phyloP scores from a whole-genome alignment of 257 asterid species.

The Nicotiana obtusifolia region DNA sequence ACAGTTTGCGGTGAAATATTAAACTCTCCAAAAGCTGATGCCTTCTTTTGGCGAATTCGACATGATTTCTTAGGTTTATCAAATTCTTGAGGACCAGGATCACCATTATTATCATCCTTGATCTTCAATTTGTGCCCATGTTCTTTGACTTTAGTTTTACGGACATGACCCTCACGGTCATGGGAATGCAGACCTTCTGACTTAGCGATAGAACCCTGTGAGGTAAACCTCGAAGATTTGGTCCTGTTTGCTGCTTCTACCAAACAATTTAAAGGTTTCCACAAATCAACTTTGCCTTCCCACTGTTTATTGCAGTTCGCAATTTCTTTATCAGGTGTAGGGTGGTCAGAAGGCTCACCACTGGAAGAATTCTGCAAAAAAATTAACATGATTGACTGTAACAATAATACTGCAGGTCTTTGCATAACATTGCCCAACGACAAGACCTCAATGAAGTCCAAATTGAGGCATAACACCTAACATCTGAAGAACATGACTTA shows the following conservation, averaged over 20 bases:
- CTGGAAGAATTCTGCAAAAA: constrained; percentile 52
- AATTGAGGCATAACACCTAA: not conserved
- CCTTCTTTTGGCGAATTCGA: constrained; percentile 64
- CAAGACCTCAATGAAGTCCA: not conserved
- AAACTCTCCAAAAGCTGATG: constrained; percentile 42
- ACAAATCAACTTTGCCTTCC: constrained; percentile 80
- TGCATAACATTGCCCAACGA: not conserved
- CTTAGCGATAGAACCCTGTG: constrained; percentile 56
- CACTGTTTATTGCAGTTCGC: constrained; percentile 48
- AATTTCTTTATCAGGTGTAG: constrained; percentile 39
- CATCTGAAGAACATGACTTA: constrained; percentile 23
- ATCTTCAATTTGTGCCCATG: constrained; percentile 52
- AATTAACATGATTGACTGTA: constrained; percentile 16
- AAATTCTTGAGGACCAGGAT: constrained; percentile 43
- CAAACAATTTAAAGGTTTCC: constrained; percentile 92
- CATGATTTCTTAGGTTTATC: constrained; percentile 69
- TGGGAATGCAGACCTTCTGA: constrained; percentile 42
- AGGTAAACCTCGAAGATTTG: constrained; percentile 58
- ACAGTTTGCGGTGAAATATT: constrained; percentile 65
- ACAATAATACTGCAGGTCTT: not conserved
- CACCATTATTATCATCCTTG: constrained; percentile 54
- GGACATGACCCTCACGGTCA: constrained; percentile 47
- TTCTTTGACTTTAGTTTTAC: constrained; percentile 56
- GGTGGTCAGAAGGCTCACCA: constrained; percentile 50
- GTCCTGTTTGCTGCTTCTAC: constrained; percentile 97